Evolutionary conservation across 108 stramenopile genomes (phyloP), one percentile per base, ranked within the genome.

Genomic region (Chaetoceros muelleri): DNA sequence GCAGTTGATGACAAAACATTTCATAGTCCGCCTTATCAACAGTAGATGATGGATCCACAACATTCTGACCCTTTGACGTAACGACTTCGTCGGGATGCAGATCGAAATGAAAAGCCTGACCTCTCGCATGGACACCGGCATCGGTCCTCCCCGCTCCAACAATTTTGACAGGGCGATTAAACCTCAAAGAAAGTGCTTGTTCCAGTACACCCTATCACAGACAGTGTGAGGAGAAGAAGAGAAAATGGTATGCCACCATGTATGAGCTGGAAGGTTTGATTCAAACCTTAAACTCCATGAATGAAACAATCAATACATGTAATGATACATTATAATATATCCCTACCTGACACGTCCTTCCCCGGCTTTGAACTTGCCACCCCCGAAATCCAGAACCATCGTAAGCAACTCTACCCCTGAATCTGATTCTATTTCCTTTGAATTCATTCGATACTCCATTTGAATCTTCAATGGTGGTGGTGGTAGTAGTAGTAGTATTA

Each of bases 101-200:
- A 66, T 90, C 89, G 59, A 90, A 90, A 69, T 90, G 89, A 61
- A 87, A 62, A 0, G 89, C 89, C 66, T 90, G 89, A 29, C 85
- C 89, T 20, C 89, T 71, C 3, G 84, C 82, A 69, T 87, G 85
- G 1, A 90, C 89, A 10, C 85, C 85, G 1, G 85, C 70, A 68
- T 90, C 89, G 0, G 89, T 90, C 26, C 89, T 66, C n/a, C 83
- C 71, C 0, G 89, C 83, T 16, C 80, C 89, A 5, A 83, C 73
- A 8, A 90, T 76, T 34, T 72, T 67, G n/a, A 90, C 67, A 8
- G 58, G 46, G 3, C 82, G 72, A 40, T 70, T 46, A 40, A 81
- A 90, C 44, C 82, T 71, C 18, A 57, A 66, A 3, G 53, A 53
- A 44, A 90, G 58, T 1, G 72, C 82, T 17, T 64, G 29, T 65